These are phyloP conservation scores for Kwoniella shandongensis DNA, from an alignment of 768 basidiomycete genomes.

Conservation along the genomic window DNA sequence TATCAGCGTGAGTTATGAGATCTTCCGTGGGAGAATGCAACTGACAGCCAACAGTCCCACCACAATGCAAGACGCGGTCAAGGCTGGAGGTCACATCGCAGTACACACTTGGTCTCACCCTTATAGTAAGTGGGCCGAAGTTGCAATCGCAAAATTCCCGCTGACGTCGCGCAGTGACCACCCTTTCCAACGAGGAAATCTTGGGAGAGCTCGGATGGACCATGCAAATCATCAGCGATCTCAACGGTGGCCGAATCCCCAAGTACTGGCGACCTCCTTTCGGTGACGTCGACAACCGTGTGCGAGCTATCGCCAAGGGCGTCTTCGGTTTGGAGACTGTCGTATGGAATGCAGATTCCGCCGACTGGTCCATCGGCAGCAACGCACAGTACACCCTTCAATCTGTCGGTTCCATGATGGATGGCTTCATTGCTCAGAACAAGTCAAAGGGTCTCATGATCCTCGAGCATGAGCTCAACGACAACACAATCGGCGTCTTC, in stretches of 20 bases:
- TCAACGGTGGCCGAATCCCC: conserved; percentile 72
- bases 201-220: conserved; percentile 81
- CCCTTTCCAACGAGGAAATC: conserved; percentile 64
- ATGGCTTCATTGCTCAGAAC: conserved; percentile 60
- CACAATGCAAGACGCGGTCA: conserved; percentile 62
- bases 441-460: conserved; percentile 77
- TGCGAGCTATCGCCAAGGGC: conserved; percentile 78
- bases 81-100: conserved; percentile 51
- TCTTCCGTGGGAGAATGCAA: background rate
- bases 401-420: conserved; percentile 59
- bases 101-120: conserved; percentile 54
- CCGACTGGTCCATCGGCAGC: conserved; percentile 69
- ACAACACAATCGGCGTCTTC: conserved; percentile 66
- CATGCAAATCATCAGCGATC: conserved; percentile 73
- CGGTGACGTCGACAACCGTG: conserved; percentile 71
- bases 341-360: conserved; percentile 78
- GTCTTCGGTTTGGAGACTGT: conserved; percentile 83
- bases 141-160: background rate
- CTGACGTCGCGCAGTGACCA: conserved; percentile 36
- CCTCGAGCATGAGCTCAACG: conserved; percentile 77
- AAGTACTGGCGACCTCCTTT: conserved; percentile 63
- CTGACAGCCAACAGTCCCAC: conserved; percentile 50
- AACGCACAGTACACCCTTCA: conserved; percentile 57
- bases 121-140: conserved; percentile 41
- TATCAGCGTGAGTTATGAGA: conserved; percentile 55